Conservation (phyloP, 2,329 filamentous ascomycete genomes). For the Hymenoscyphus repandus region DNA sequence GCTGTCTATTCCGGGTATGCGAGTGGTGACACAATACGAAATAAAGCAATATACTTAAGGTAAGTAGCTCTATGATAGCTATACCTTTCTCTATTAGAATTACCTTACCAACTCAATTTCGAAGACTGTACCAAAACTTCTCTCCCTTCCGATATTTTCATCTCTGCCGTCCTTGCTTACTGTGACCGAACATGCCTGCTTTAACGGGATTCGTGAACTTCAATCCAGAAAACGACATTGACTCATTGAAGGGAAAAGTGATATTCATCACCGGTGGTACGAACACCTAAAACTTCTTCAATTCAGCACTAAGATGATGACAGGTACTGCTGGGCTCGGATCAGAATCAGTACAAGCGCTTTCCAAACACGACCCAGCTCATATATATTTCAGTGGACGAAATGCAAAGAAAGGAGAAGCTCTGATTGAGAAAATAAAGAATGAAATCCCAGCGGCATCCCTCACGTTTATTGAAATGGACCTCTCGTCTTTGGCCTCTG, state of each 20-base stretch:
- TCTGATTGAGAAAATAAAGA: constrained; percentile 35
- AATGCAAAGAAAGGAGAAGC: constrained; percentile 33
- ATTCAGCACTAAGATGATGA: neutral
- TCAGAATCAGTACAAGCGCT: constrained; percentile 36
- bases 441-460: constrained; percentile 16
- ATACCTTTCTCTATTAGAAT: no score
- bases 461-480: constrained; percentile 39
- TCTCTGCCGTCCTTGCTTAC: no score
- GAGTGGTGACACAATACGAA: no score
- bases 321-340: constrained; percentile 39
- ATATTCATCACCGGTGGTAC: constrained; percentile 19
- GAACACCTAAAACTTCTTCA: neutral
- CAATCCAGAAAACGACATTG: constrained; percentile 15
- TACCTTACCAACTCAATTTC: no score
- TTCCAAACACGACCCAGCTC: constrained; percentile 35
- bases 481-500: constrained; percentile 38
- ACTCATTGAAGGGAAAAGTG: constrained; percentile 14
- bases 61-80: no score
- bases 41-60: no score
- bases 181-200: neutral
- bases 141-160: no score
- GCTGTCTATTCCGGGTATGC: no score
- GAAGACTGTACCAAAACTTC: neutral
- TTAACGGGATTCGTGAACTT: constrained; percentile 5
- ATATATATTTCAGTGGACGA: constrained; percentile 35